Evolutionary conservation across 495 filamentous ascomycete species (phyloP).

Genomic region (Annulohypoxylon maeteangense): DNA sequence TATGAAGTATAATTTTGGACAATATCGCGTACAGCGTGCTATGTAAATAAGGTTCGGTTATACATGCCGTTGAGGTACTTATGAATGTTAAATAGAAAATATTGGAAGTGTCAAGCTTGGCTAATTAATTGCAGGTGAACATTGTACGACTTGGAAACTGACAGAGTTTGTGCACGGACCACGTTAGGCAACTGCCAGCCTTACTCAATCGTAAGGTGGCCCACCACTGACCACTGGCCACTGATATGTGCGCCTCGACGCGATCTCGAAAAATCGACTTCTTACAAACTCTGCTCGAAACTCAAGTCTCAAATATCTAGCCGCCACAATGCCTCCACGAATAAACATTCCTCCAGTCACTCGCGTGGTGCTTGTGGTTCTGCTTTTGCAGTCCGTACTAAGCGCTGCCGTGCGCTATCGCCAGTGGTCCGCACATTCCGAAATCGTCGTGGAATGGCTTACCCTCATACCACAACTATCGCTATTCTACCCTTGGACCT

Average conservation of each 20-base stretch:
- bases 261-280: slow-evolving; percentile 40
- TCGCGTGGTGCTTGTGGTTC: slow-evolving; percentile 77
- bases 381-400: slow-evolving; percentile 80
- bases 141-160: background rate
- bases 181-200: slow-evolving; percentile 25
- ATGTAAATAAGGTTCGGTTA: background rate
- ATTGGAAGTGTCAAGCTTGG: slow-evolving; percentile 2
- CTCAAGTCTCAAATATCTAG: slow-evolving; percentile 28
- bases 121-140: background rate
- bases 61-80: slow-evolving; percentile 1
- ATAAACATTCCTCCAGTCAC: slow-evolving; percentile 94
- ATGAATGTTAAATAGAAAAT: slow-evolving; percentile 8
- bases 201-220: slow-evolving; percentile 30
- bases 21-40: background rate
- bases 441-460: slow-evolving; percentile 82
- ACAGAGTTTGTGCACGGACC: slow-evolving; percentile 16
- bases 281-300: slow-evolving; percentile 24
- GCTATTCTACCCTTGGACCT: slow-evolving; percentile 91
- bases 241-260: slow-evolving; percentile 28
- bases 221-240: slow-evolving; percentile 5
- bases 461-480: slow-evolving; percentile 85
- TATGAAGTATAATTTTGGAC: slow-evolving; percentile 5
- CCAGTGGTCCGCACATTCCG: slow-evolving; percentile 65
- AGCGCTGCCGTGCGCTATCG: slow-evolving; percentile 81
- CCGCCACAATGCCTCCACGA: slow-evolving; percentile 75